Conservation (phyloP, 2,329 filamentous ascomycete species). For the Aspergillus awamori region DNA sequence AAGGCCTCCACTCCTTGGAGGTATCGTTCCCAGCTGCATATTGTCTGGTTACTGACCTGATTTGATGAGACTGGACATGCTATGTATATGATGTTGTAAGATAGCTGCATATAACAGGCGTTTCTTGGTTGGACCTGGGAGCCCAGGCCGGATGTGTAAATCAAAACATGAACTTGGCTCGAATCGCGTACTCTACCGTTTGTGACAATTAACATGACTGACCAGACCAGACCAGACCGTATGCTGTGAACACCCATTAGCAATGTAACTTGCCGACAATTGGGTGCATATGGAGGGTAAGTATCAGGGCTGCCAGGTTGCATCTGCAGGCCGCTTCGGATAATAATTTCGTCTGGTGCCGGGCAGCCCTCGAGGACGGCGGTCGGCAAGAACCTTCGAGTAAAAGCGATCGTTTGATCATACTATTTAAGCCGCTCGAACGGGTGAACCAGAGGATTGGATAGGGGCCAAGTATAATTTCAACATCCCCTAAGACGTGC, state of each 20-base stretch:
- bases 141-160: neutral
- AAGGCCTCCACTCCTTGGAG: neutral
- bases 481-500: neutral
- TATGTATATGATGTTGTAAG: slow-evolving; percentile 18
- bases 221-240: no score
- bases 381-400: neutral
- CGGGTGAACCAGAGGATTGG: neutral
- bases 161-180: neutral
- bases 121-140: slow-evolving; percentile 1
- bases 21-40: neutral
- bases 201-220: neutral
- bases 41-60: neutral
- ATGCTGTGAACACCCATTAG: no score
- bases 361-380: slow-evolving; percentile 10
- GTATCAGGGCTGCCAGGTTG: neutral
- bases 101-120: slow-evolving; percentile 19
- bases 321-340: slow-evolving; percentile 15
- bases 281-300: neutral
- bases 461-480: slow-evolving; percentile 7
- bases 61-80: neutral
- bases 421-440: neutral
- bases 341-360: slow-evolving; percentile 18
- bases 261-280: neutral
- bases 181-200: neutral
- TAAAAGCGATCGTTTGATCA: neutral